These are phyloP conservation scores for Rutstroemia sydowiana DNA, from an alignment of 2,329 filamentous ascomycete species.

Conservation along the genomic window DNA sequence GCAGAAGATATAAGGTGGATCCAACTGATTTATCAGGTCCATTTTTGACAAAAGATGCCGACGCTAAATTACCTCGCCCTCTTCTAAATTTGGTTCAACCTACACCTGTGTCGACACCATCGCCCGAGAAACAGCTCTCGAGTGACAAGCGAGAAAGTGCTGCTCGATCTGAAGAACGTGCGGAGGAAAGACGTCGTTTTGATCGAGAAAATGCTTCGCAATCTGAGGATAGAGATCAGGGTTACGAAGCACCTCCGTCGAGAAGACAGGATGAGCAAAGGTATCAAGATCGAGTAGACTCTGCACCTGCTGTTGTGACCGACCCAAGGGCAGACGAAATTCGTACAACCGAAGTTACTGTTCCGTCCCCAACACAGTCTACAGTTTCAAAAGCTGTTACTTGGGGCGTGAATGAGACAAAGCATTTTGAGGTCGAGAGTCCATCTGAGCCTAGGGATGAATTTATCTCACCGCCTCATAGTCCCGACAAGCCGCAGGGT, in stretches of 20 bases:
- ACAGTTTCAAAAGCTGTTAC: constrained; percentile 49
- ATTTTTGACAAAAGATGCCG: constrained; percentile 22
- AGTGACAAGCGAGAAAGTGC: constrained; percentile 11
- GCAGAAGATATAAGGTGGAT: constrained; percentile 31
- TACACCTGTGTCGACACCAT: constrained; percentile 48
- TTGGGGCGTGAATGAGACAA: constrained; percentile 58
- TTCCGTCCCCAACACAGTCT: constrained; percentile 33
- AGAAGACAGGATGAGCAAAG: not conserved
- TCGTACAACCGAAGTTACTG: not conserved
- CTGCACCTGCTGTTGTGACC: constrained; percentile 33
- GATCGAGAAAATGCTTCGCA: not conserved
- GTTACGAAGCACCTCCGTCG: not conserved
- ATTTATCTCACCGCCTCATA: constrained; percentile 24
- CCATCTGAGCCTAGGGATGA: constrained; percentile 37
- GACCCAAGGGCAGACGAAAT: constrained; percentile 38
- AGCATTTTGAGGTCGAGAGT: constrained; percentile 55
- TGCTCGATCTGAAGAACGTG: constrained; percentile 10
- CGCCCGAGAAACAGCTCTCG: constrained; percentile 35
- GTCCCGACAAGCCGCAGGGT: constrained; percentile 29
- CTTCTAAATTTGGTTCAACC: constrained; percentile 54
- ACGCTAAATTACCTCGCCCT: constrained; percentile 35
- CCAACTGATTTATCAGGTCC: constrained; percentile 26
- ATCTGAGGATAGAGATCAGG: not conserved
- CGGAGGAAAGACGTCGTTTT: not conserved
- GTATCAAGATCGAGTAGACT: not conserved